These are phyloP conservation scores for Lithospermum erythrorhizon DNA, from an alignment of 257 asterid genomes.

Conservation along the genomic window DNA sequence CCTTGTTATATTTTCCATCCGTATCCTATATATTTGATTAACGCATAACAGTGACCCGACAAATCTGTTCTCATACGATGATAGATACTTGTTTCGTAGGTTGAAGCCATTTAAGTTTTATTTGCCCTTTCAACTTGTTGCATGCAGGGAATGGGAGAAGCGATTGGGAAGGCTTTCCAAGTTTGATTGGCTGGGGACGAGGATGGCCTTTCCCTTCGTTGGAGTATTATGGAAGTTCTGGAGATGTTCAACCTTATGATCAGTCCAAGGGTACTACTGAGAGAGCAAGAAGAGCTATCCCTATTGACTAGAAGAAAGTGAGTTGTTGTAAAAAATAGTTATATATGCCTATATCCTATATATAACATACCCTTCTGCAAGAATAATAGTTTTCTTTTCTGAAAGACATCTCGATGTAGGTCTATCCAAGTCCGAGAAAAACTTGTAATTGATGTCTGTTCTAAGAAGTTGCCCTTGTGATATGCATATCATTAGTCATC, in stretches of 20 bases:
- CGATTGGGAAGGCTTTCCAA: background rate
- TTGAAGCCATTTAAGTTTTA: too few species aligned
- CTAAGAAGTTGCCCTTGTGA: background rate
- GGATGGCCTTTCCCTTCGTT: background rate
- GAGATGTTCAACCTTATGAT: background rate
- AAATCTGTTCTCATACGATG: too few species aligned
- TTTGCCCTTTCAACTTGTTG: background rate
- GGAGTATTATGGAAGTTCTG: background rate
- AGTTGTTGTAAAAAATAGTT: background rate
- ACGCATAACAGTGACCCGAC: too few species aligned
- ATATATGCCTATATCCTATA: background rate
- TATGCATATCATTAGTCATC: too few species aligned
- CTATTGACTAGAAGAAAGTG: background rate
- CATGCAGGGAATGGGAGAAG: background rate
- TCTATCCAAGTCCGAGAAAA: background rate
- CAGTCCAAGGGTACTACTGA: background rate
- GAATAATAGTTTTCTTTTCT: background rate
- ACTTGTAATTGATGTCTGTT: background rate
- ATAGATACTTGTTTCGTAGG: too few species aligned
- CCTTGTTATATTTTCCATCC: too few species aligned
- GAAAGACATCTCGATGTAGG: background rate
- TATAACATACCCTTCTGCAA: background rate
- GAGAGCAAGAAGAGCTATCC: background rate
- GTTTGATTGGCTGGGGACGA: background rate
- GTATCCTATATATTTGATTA: too few species aligned